Evolutionary conservation across 768 basidiomycete species (phyloP), one percentile per base, ranked within the genome.

Genomic region (Hericium rajendrae): DNA sequence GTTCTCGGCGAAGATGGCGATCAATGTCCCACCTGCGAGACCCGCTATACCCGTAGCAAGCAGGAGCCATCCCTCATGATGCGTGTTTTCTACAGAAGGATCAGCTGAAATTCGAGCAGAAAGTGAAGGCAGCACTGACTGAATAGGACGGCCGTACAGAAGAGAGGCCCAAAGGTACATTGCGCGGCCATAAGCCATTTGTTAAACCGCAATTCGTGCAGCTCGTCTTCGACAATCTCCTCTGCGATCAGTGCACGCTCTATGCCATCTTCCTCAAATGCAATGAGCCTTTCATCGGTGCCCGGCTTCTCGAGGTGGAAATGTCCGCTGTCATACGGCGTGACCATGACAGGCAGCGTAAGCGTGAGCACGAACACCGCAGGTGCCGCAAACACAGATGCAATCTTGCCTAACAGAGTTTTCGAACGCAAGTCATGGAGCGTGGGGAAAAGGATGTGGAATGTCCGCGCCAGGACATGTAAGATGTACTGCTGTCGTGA

Each of bases 331-430:
- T 71, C 67, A 62, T 83, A 83, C 3, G 81, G 78, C 10, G 76
- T 83, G 28, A 89, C 80, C 16, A 94, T 91, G 12, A 99, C 94
- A 4, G 94, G 94, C 10, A 98, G 74, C 0, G 95, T 97, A 18
- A 98, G 61, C 0, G 94, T 97, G 51, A 99, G 73, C 3, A 78
- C 75, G 69, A 97, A 73, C 2, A 99, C 84, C 2, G 93, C 91
- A 2, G 95, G 95, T 0, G 87, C 83, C 3, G 93, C 91, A 56
- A 97, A 78, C 24, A 95, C 62, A 0, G 85, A 81, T 0, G 88
- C 87, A 32, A 90, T 72, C 71, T 83, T 83, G 0, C 86, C 87
- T 11, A 86, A 62, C 52, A 84, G 62, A 16, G 85, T 84, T 70
- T 95, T 93, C 22, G 77, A 74, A 26, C 72, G 58, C 69, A 97